Conservation (phyloP, 768 basidiomycete species). For the Piloderma croceum region DNA sequence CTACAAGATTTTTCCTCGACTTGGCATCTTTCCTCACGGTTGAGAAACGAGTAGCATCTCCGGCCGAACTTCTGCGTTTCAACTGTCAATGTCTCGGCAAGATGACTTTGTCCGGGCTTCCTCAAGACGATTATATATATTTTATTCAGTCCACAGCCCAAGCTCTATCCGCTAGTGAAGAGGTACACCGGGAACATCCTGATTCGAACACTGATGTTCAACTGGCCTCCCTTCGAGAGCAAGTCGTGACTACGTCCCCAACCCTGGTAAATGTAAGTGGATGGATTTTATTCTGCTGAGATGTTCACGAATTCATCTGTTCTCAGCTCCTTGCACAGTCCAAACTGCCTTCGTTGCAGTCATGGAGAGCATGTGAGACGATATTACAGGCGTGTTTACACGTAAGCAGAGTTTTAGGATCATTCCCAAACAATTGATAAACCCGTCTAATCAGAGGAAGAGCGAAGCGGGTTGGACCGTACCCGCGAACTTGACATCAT, state of each 20-base stretch:
- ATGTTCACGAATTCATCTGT: conserved; percentile 1
- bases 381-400: conserved; percentile 40
- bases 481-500: conserved; percentile 27
- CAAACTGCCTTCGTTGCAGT: conserved; percentile 20
- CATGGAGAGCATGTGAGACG: conserved; percentile 32
- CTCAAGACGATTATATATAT: conserved; percentile 36
- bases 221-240: conserved; percentile 35
- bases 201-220: conserved; percentile 24
- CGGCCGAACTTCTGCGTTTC: conserved; percentile 46
- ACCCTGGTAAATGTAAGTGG: conserved; percentile 40
- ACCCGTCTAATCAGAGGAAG: not conserved
- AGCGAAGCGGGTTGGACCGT: conserved; percentile 8
- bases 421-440: not conserved
- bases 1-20: conserved; percentile 40
- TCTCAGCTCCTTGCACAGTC: conserved; percentile 30
- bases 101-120: conserved; percentile 41
- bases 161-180: conserved; percentile 35
- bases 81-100: conserved; percentile 44
- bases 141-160: conserved; percentile 45
- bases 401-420: conserved; percentile 23
- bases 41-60: conserved; percentile 35
- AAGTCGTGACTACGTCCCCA: conserved; percentile 46
- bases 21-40: conserved; percentile 40
- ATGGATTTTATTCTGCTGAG: not conserved
- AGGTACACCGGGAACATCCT: conserved; percentile 17